Evolutionary conservation across 2,329 filamentous ascomycete species (phyloP).

Genomic region (Paraphoma chrysanthemicola): DNA sequence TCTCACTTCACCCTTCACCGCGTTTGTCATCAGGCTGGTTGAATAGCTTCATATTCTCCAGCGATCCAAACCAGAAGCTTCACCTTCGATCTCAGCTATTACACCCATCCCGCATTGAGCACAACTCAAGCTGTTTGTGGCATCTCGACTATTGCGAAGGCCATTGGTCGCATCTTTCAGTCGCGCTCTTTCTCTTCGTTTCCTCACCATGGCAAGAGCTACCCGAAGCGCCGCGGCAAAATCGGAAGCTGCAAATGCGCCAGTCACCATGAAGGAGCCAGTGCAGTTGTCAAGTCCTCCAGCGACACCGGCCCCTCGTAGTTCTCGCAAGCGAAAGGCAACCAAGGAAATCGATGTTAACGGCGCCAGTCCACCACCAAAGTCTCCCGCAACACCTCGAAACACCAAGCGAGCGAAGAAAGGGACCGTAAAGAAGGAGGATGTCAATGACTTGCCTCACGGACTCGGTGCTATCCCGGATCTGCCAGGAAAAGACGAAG

Average conservation of each 20-base stretch:
- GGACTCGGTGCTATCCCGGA: slow-evolving; percentile 55
- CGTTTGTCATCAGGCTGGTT: not conserved
- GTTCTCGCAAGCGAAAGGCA: slow-evolving; percentile 34
- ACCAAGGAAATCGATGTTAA: slow-evolving; percentile 26
- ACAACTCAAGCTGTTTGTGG: slow-evolving; percentile 16
- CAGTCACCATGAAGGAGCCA: slow-evolving; percentile 26
- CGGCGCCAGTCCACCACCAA: slow-evolving; percentile 2
- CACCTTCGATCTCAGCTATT: not conserved
- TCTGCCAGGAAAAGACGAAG: slow-evolving; percentile 13
- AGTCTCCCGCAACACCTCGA: slow-evolving; percentile 20
- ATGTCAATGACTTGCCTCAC: slow-evolving; percentile 61
- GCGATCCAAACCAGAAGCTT: not conserved
- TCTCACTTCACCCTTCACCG: slow-evolving; percentile 1
- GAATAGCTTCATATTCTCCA: not conserved
- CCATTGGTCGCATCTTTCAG: slow-evolving; percentile 5
- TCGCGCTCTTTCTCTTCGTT: not conserved
- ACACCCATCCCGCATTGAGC: not conserved
- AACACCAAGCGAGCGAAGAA: slow-evolving; percentile 48
- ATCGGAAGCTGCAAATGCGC: slow-evolving; percentile 12
- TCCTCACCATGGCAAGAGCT: slow-evolving; percentile 36
- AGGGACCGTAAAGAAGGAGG: slow-evolving; percentile 45
- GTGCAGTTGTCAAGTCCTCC: slow-evolving; percentile 54
- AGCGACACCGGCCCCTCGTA: slow-evolving; percentile 44
- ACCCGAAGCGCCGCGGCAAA: slow-evolving; percentile 38
- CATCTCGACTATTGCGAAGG: slow-evolving; percentile 3